phyloP scores from a whole-genome alignment of 2,329 filamentous ascomycete species.

The Rachicladosporium sp. region DNA sequence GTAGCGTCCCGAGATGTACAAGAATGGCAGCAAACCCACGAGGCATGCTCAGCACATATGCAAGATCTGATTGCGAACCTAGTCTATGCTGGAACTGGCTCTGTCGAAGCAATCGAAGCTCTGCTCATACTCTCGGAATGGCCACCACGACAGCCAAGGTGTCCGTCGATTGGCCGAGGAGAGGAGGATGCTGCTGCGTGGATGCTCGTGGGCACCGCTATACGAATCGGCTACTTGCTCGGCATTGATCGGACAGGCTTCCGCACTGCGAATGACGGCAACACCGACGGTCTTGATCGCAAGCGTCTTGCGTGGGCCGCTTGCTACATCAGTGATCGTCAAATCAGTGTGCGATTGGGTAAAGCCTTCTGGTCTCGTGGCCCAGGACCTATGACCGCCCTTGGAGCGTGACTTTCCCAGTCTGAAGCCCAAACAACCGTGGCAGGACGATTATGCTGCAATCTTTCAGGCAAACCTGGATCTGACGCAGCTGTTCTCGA shows the following conservation, averaged over 20 bases:
- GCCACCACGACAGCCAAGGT: too few species aligned
- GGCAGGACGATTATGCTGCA: slow-evolving; percentile 21
- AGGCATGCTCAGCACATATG: too few species aligned
- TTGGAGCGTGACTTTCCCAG: slow-evolving; percentile 21
- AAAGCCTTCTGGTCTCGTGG: slow-evolving; percentile 24
- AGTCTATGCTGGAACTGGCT: too few species aligned
- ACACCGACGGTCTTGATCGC: slow-evolving; percentile 19
- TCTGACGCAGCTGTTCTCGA: slow-evolving; percentile 23
- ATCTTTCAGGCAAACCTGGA: slow-evolving; percentile 23
- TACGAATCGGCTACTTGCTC: slow-evolving; percentile 22
- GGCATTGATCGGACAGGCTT: slow-evolving; percentile 23
- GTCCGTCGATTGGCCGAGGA: too few species aligned
- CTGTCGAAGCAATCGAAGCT: too few species aligned
- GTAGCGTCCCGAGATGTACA: too few species aligned
- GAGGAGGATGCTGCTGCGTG: too few species aligned
- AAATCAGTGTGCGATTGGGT: slow-evolving; percentile 22
- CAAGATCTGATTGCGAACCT: too few species aligned
- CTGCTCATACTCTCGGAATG: too few species aligned
- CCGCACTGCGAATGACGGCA: slow-evolving; percentile 16
- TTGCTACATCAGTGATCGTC: slow-evolving; percentile 23
- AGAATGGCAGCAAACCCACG: too few species aligned
- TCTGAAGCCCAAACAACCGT: slow-evolving; percentile 13
- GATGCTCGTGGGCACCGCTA: slow-evolving; percentile 24
- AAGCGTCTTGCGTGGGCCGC: slow-evolving; percentile 23
- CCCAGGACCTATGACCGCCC: slow-evolving; percentile 21